Base-by-base conservation (phyloP, 2,329 filamentous ascomycete genomes). In the Leptographium galeiforme region DNA sequence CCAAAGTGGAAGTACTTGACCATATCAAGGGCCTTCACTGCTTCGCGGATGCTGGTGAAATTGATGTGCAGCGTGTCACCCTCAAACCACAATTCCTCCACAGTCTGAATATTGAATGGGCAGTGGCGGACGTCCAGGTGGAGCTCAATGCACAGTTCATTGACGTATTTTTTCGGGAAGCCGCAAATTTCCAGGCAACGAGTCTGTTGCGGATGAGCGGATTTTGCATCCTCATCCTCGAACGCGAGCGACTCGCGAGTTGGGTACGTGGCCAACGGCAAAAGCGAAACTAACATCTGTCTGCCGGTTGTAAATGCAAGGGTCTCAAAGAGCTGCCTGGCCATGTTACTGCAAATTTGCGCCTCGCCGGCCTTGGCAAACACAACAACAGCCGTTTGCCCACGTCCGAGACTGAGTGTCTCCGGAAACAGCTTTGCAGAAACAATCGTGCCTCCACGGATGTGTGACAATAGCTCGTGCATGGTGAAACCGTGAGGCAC, bases 71-170 rank as follows among this genome's bases (percentile, higher is more conserved):
- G 30, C 0, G 30, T 44, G 12, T 53, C 32, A 12, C 43, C 54
- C 12, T 50, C 51, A 19, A 55, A 59, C 58, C 58, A 59, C 47
- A 59, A 49, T 38, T 59, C 58, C 19, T 59, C 58, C 1, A 59
- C 49, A 0, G 38, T 33, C 11, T 48, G 39, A 14, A 56, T 16
- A 5, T 46, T 50, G 11, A 18, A 18, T 0, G 53, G 57, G 6
- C 43, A 18, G 6, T 19, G 34, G 6, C 38, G 34, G 2, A 48
- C n/a, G 3, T 49, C 52, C 1, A 60, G 30, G 8, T 19, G 36
- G 1, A 58, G 53, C 38, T 60, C 54, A 6, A 30, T 52, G 51
- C 57, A 57, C 1, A 60, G 52, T 2, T 57, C 51, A 32, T 52
- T 40, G 16, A 55, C 38, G 18, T 52, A 50, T 8, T 51, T n/a